phyloP scores from a whole-genome alignment of 768 basidiomycete genomes.

The Tulasnella calospora region DNA sequence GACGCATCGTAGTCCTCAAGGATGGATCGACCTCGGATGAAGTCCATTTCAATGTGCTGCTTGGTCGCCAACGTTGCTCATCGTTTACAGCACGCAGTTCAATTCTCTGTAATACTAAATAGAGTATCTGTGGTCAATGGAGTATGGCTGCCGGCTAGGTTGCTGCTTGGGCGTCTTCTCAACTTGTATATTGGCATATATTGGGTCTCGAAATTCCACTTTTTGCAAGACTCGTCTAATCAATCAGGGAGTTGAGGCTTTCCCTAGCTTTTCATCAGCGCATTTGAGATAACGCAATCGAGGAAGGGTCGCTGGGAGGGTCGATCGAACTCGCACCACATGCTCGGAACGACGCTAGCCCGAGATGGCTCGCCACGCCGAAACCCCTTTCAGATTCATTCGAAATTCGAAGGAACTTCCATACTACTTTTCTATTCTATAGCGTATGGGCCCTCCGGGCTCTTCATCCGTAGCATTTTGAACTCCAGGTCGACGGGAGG shows the following conservation, averaged over 20 bases:
- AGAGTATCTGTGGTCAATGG: too few relatives aligned
- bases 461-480: too few relatives aligned
- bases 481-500: too few relatives aligned
- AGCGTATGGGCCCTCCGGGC: too few relatives aligned
- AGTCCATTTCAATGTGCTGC: neutral
- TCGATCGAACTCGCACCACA: neutral
- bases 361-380: neutral
- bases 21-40: too few relatives aligned
- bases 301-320: neutral
- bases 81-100: neutral
- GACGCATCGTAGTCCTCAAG: neutral
- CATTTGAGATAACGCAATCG: neutral
- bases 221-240: neutral
- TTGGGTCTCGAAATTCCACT: neutral
- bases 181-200: neutral
- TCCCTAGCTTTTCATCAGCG: neutral
- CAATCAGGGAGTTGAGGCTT: neutral
- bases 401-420: too few relatives aligned
- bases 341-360: neutral
- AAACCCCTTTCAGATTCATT: neutral
- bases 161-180: neutral
- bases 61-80: neutral
- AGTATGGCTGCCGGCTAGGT: neutral
- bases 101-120: too few relatives aligned
- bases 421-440: too few relatives aligned